phyloP scores from a whole-genome alignment of 208 protist species.

The Balamuthia mandrillaris region DNA sequence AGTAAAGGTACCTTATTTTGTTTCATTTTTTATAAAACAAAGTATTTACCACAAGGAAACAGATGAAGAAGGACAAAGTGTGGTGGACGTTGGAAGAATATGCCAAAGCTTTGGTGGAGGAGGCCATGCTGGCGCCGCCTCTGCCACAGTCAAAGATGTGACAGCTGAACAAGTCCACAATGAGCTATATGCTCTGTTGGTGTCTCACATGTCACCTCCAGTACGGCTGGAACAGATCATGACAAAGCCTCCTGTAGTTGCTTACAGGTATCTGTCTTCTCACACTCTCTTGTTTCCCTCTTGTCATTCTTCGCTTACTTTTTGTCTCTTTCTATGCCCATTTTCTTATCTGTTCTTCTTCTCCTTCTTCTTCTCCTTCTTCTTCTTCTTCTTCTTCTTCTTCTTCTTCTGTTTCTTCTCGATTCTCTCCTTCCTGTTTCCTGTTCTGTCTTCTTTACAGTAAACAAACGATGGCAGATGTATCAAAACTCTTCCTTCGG shows the following conservation, averaged over 20 bases:
- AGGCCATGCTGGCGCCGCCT: conserved; percentile 7
- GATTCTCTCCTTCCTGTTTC: too few relatives aligned
- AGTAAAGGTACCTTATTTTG: too few relatives aligned
- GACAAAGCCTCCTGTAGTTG: conserved; percentile 15
- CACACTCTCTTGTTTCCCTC: too few relatives aligned
- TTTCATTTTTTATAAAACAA: too few relatives aligned
- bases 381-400: too few relatives aligned
- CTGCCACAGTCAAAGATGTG: not conserved
- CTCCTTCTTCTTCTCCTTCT: too few relatives aligned
- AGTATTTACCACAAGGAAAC: too few relatives aligned
- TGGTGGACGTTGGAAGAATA: conserved; percentile 8
- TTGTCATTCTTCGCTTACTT: too few relatives aligned
- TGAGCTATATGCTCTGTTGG: not conserved
- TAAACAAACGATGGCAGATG: too few relatives aligned
- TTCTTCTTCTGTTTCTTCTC: too few relatives aligned
- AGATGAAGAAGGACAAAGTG: not conserved
- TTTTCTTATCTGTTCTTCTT: too few relatives aligned
- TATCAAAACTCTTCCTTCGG: not conserved
- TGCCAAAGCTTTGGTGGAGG: conserved; percentile 29
- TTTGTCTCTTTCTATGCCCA: not conserved
- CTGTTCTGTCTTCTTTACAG: too few relatives aligned
- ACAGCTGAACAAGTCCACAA: conserved; percentile 28
- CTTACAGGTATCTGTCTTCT: not conserved
- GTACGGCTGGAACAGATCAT: not conserved
- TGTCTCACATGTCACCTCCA: not conserved